phyloP scores from a whole-genome alignment of 805 yeast species.

The Wickerhamiella siamensis region DNA sequence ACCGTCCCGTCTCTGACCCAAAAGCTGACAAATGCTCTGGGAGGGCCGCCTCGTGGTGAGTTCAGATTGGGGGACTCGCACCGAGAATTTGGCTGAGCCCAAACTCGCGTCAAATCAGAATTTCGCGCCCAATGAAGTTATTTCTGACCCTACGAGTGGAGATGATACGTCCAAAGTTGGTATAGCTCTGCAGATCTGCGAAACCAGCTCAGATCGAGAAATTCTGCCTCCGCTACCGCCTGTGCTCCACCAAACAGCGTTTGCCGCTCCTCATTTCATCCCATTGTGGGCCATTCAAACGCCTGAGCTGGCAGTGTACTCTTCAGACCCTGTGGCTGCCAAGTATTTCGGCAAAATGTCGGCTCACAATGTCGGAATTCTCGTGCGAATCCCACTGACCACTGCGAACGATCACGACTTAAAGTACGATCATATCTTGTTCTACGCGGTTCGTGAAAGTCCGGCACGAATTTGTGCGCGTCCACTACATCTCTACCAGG shows the following conservation, averaged over 20 bases:
- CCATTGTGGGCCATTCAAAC: slow-evolving; percentile 14
- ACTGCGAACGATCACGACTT: neutral
- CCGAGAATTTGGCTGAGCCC: no score
- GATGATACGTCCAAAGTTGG: no score
- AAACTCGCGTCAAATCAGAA: no score
- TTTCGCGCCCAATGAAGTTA: no score
- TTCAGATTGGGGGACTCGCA: no score
- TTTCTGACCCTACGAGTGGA: no score
- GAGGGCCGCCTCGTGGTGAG: neutral
- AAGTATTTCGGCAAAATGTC: slow-evolving; percentile 14
- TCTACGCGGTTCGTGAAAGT: slow-evolving; percentile 9
- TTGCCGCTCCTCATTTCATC: slow-evolving; percentile 5
- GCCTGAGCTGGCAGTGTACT: slow-evolving; percentile 12
- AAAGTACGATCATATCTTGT: slow-evolving; percentile 9
- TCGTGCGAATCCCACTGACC: slow-evolving; percentile 2
- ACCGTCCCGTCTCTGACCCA: no score
- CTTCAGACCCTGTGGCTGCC: slow-evolving; percentile 5
- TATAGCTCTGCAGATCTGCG: no score
- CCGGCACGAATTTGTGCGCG: slow-evolving; percentile 10
- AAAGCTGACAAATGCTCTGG: neutral
- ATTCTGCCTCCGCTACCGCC: neutral
- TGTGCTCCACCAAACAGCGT: neutral
- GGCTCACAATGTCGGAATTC: slow-evolving; percentile 2
- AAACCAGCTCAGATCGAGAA: no score
- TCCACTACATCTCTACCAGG: slow-evolving; percentile 3